Base-by-base conservation (phyloP, 768 basidiomycete species). In the Kwoniella europaea region DNA sequence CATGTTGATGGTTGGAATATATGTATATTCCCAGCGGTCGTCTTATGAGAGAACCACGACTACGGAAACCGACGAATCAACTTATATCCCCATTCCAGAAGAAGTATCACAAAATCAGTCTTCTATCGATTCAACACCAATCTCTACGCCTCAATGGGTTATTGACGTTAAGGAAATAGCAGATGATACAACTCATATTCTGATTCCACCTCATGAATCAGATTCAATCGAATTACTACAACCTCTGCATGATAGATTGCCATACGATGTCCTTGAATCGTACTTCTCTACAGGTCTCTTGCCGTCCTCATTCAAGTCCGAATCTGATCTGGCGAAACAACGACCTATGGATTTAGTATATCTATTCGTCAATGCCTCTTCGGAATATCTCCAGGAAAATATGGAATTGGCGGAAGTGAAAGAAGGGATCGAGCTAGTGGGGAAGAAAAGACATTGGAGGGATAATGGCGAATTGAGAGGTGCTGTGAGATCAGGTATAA, bases 381-480 rank as follows among this genome's bases (percentile, higher is more conserved):
- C 75, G 4, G 71, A 71, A 10, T 56, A 74, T 29, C 73, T 82
- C 27, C 74, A 75, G 22, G 46, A 59, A 2, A 78, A 63, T 20
- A 67, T 76, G 50, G 46, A 65, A 4, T 43, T 46, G 6, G 46
- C 69, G 2, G 71, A 69, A 4, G 68, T 65, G 7, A 18, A 59
- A 24, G 79, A 79, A 53, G 72, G 72, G 9, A 20, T 79, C 22
- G 22, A 44, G 15, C 10, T 63, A 20, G 53, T 43, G 35, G 76
- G 76, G 6, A 66, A 64, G n/a, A 71, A 59, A 13, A 64, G 70
- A 27, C 77, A 77, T 60, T 83, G 74, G 75, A 57, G 82, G 41
- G 81, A 82, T 44, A 78, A 81, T 60, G 79, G 78, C 15, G 78
- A 79, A 63, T 57, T 82, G n/a, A 60, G 76, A 62, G 79, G 78